These are phyloP conservation scores for Vigna unguiculata DNA, from an alignment of 306 rosid species.

Conservation along the genomic window DNA sequence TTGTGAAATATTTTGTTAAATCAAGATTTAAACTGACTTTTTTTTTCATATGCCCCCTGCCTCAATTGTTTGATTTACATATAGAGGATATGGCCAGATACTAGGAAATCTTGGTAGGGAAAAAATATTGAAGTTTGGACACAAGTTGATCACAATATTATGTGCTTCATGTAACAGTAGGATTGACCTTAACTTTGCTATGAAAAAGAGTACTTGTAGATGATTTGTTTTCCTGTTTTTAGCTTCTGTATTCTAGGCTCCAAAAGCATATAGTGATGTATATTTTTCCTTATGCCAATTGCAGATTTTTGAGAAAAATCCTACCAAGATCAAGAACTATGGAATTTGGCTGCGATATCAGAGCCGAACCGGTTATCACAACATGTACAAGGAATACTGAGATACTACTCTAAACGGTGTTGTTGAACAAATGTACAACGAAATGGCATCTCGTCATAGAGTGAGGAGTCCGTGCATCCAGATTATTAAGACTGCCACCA, in stretches of 20 bases:
- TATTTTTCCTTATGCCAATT: neutral
- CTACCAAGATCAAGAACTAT: slow-evolving; percentile 70
- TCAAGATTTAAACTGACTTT: neutral
- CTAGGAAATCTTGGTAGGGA: neutral
- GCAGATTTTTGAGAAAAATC: slow-evolving; percentile 83
- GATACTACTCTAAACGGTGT: slow-evolving; percentile 83
- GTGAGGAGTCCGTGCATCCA: slow-evolving; percentile 85
- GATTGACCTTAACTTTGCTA: neutral
- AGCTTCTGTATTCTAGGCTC: neutral
- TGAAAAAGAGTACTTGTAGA: neutral
- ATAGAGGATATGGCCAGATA: neutral
- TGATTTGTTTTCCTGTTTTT: neutral
- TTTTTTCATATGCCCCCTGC: neutral
- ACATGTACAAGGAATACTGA: slow-evolving; percentile 85
- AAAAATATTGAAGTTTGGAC: neutral
- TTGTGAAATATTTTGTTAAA: neutral
- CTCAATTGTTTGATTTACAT: neutral
- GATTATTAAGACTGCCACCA: slow-evolving; percentile 82
- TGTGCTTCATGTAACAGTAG: neutral
- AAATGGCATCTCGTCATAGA: slow-evolving; percentile 87
- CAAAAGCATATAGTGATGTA: neutral
- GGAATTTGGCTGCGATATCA: slow-evolving; percentile 90
- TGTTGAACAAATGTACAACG: slow-evolving; percentile 76
- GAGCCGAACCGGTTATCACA: slow-evolving; percentile 88
- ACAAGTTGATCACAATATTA: neutral